These are phyloP conservation scores for Candida sp. DNA, from an alignment of 1,139 yeast genomes.

Conservation along the genomic window DNA sequence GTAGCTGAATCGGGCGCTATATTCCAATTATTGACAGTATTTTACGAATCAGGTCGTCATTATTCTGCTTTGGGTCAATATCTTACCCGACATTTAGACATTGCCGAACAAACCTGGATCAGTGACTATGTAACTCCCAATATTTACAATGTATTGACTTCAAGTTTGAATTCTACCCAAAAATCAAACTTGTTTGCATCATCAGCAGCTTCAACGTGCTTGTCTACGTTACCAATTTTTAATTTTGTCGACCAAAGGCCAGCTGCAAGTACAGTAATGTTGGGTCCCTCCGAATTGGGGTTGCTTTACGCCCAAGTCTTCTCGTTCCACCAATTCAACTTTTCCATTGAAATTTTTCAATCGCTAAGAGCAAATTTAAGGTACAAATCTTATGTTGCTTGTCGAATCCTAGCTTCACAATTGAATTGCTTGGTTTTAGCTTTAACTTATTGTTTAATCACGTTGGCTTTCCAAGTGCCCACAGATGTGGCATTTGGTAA, in stretches of 20 bases:
- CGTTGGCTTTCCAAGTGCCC: conserved; percentile 58
- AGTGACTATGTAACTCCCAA: conserved; percentile 16
- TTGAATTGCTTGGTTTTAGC: conserved; percentile 50
- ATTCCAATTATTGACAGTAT: conserved; percentile 23
- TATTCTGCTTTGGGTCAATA: conserved; percentile 37
- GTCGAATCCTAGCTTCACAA: conserved; percentile 47
- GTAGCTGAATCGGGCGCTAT: conserved; percentile 10
- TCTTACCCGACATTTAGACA: conserved; percentile 35
- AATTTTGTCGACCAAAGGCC: conserved; percentile 20
- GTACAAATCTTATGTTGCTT: conserved; percentile 42
- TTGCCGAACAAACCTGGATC: conserved; percentile 24
- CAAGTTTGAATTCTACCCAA: conserved; percentile 10
- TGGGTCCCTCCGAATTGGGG: conserved; percentile 34
- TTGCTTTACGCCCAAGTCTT: conserved; percentile 30
- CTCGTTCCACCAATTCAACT: conserved; percentile 32
- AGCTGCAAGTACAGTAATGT: conserved; percentile 15
- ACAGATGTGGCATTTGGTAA: conserved; percentile 52
- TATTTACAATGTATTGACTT: conserved; percentile 20
- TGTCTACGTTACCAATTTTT: conserved; percentile 19
- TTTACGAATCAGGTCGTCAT: conserved; percentile 57
- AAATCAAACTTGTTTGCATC: conserved; percentile 10
- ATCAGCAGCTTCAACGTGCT: conserved; percentile 14
- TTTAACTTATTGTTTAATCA: conserved; percentile 51
- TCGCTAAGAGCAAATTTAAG: conserved; percentile 27
- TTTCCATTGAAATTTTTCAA: conserved; percentile 19